A percentile compares a stretch with the other conserved stretches of the same genome.
phyloP scores from a whole-genome alignment of 2,329 filamentous ascomycete species.

The Calonectria pteridis region DNA sequence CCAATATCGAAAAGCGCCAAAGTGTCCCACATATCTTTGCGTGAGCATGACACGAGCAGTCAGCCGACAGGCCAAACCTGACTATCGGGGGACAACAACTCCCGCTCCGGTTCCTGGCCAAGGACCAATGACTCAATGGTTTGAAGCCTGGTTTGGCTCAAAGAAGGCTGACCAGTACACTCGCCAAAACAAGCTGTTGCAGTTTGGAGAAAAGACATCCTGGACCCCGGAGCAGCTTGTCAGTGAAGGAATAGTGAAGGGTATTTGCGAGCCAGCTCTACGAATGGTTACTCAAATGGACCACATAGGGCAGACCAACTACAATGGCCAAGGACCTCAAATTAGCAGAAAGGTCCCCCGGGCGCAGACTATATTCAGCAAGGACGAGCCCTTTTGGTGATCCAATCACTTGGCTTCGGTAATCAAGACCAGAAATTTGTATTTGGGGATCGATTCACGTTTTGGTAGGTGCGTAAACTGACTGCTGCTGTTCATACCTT shows the following conservation, averaged over 20 bases:
- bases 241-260: conserved; percentile 36
- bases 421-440: neutral
- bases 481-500: neutral
- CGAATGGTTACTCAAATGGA: conserved; percentile 50
- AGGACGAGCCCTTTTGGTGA: conserved; percentile 36
- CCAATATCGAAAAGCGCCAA: conserved; percentile 32
- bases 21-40: conserved; percentile 34
- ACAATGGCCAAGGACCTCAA: conserved; percentile 36
- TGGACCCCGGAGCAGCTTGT: conserved; percentile 44
- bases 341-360: conserved; percentile 14
- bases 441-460: neutral
- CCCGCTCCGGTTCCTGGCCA: conserved; percentile 13
- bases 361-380: neutral
- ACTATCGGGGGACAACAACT: conserved; percentile 28
- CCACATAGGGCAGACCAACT: conserved; percentile 44
- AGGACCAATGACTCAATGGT: conserved; percentile 39
- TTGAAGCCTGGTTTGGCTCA: conserved; percentile 47
- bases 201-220: conserved; percentile 40
- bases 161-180: conserved; percentile 32
- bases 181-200: conserved; percentile 41
- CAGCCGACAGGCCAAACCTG: neutral
- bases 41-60: conserved; percentile 42
- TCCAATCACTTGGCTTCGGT: neutral
- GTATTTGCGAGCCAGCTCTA: conserved; percentile 46
- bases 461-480: neutral